Evolutionary conservation across 2,329 filamentous ascomycete genomes (phyloP).

Genomic region (Cercospora brassicicola): DNA sequence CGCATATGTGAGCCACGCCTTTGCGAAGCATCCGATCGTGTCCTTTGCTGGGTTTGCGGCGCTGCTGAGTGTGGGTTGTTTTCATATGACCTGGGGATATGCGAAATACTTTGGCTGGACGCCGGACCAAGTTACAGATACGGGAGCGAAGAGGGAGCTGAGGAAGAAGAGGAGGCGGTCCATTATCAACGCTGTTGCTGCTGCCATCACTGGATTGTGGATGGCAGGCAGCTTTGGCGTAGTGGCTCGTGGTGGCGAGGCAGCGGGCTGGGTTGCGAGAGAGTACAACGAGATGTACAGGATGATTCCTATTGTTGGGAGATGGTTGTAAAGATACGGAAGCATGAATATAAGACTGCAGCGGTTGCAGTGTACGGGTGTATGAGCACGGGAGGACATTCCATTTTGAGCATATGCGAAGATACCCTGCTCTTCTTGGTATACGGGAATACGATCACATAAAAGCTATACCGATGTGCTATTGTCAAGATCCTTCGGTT

Average conservation of each 20-base stretch:
- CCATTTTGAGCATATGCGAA: background rate
- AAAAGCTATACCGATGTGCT: background rate
- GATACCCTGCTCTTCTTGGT: constrained; percentile 1
- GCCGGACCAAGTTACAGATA: constrained; percentile 55
- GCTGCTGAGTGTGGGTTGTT: constrained; percentile 66
- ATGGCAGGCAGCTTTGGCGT: constrained; percentile 76
- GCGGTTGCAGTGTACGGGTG: background rate
- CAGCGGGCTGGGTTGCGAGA: constrained; percentile 74
- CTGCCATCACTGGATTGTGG: constrained; percentile 67
- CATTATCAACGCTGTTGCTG: constrained; percentile 65
- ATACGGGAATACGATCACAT: background rate
- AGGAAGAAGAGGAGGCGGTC: constrained; percentile 68
- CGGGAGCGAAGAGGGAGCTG: constrained; percentile 52
- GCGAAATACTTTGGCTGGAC: constrained; percentile 75
- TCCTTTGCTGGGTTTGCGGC: constrained; percentile 69
- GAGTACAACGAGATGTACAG: constrained; percentile 75
- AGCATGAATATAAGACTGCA: background rate
- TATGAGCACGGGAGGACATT: background rate
- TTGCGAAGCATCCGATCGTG: constrained; percentile 66
- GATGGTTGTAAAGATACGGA: constrained; percentile 46
- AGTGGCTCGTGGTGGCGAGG: constrained; percentile 68
- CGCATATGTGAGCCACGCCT: constrained; percentile 80
- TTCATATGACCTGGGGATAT: constrained; percentile 80
- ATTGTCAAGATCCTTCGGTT: background rate
- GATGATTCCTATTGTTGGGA: constrained; percentile 58